Conservation (phyloP, 2,329 filamentous ascomycete genomes). For the Hymenoscyphus scutula region DNA sequence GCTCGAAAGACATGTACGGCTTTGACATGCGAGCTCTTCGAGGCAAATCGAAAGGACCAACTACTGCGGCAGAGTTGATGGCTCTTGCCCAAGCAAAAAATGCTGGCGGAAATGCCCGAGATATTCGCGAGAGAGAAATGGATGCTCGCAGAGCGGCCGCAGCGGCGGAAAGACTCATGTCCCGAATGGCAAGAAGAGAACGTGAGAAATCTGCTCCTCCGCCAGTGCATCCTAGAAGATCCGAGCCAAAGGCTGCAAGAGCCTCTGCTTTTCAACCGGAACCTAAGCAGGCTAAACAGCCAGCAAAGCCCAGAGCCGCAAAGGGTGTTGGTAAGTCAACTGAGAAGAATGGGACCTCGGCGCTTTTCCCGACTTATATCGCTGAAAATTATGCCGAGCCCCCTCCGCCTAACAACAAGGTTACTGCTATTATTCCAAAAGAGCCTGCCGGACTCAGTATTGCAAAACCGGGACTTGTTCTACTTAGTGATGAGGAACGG, state of each 20-base stretch:
- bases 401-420: neutral
- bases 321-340: neutral
- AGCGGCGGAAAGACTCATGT: neutral
- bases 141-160: neutral
- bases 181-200: neutral
- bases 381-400: neutral
- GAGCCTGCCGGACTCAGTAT: neutral
- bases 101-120: neutral
- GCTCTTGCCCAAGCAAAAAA: neutral
- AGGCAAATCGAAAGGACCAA: slow-evolving; percentile 3
- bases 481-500: neutral
- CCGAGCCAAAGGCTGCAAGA: neutral
- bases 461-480: neutral
- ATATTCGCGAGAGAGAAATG: neutral
- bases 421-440: neutral
- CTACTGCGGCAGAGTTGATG: slow-evolving; percentile 6
- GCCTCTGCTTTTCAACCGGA: neutral
- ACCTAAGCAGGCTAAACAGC: neutral
- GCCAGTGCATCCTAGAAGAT: neutral
- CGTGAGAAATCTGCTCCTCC: neutral
- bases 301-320: neutral
- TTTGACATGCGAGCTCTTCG: neutral
- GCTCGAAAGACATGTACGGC: neutral
- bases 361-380: neutral
- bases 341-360: neutral